A percentile compares a stretch with the other conserved stretches of the same genome.
These are phyloP conservation scores for Colletotrichum costaricense DNA, from an alignment of 2,329 filamentous ascomycete species.

Conservation along the genomic window DNA sequence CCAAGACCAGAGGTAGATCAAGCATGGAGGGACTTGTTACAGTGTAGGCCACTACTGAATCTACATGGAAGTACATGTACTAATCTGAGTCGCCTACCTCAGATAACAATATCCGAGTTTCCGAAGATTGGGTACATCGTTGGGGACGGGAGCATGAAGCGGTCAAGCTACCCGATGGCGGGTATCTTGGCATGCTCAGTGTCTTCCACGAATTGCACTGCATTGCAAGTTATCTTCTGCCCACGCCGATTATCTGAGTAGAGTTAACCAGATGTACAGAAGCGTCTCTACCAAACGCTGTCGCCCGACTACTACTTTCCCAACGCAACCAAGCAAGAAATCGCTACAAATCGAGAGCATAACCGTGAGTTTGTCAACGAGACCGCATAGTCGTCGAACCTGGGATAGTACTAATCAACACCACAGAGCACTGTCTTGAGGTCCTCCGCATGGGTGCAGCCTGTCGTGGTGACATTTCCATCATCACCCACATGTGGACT, in stretches of 20 bases:
- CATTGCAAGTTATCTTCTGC: slow-evolving; percentile 1
- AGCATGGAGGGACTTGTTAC: slow-evolving; percentile 30
- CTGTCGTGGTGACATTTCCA: slow-evolving; percentile 31
- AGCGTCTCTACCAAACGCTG: slow-evolving; percentile 32
- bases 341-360: slow-evolving; percentile 28
- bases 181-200: slow-evolving; percentile 34
- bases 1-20: slow-evolving; percentile 30
- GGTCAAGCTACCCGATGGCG: slow-evolving; percentile 30
- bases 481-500: slow-evolving; percentile 36
- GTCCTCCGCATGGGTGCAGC: slow-evolving; percentile 32
- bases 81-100: not conserved
- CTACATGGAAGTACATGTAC: fast-evolving
- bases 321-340: slow-evolving; percentile 24
- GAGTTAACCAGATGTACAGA: slow-evolving; percentile 3
- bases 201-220: slow-evolving; percentile 34
- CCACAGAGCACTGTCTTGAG: slow-evolving; percentile 28
- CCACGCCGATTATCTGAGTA: not conserved
- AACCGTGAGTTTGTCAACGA: slow-evolving; percentile 5
- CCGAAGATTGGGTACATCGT: slow-evolving; percentile 28
- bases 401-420: not conserved
- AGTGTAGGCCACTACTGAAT: not conserved
- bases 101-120: slow-evolving; percentile 34
- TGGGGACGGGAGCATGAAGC: slow-evolving; percentile 32
- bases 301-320: slow-evolving; percentile 30
- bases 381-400: fast-evolving